These are phyloP conservation scores for Neurospora sp. DNA, from an alignment of 2,329 filamentous ascomycete species.

Conservation along the genomic window DNA sequence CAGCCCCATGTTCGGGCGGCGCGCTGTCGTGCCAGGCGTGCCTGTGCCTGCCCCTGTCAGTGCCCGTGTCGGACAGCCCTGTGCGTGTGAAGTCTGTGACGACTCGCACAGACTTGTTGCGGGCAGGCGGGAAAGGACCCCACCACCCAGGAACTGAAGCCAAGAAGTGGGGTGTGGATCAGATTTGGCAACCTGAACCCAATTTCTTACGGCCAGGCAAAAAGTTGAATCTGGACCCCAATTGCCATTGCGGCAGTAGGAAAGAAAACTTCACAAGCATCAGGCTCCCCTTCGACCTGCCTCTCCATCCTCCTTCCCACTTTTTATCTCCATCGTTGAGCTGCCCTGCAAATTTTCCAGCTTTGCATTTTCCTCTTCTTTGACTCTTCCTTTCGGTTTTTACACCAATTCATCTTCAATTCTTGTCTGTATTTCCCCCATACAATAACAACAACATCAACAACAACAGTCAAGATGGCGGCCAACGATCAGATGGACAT, in stretches of 20 bases:
- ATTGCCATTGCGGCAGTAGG: not conserved
- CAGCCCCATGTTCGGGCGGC: not conserved
- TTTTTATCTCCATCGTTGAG: slow-evolving; percentile 2
- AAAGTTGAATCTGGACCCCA: slow-evolving; percentile 4
- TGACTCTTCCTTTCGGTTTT: not conserved
- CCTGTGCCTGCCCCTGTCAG: not conserved
- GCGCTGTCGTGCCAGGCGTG: not conserved
- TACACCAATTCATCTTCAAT: not conserved
- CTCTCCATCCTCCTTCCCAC: slow-evolving; percentile 1
- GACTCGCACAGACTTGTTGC: slow-evolving; percentile 1
- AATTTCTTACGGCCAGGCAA: slow-evolving; percentile 13
- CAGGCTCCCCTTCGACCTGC: slow-evolving; percentile 1
- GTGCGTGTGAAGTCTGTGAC: not conserved
- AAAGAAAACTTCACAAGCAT: slow-evolving; percentile 1
- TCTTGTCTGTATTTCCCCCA: not conserved
- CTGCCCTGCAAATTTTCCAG: not conserved
- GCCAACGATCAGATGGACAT: slow-evolving; percentile 44
- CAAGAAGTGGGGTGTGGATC: not conserved
- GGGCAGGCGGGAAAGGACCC: slow-evolving; percentile 1
- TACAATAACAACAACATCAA: not conserved
- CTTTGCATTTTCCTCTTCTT: not conserved
- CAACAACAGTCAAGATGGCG: slow-evolving; percentile 24
- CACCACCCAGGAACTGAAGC: not conserved
- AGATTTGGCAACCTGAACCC: slow-evolving; percentile 12
- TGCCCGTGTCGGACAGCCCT: not conserved